Base-by-base conservation (phyloP, 805 yeast genomes). In the Nakazawaea wyomingensis region DNA sequence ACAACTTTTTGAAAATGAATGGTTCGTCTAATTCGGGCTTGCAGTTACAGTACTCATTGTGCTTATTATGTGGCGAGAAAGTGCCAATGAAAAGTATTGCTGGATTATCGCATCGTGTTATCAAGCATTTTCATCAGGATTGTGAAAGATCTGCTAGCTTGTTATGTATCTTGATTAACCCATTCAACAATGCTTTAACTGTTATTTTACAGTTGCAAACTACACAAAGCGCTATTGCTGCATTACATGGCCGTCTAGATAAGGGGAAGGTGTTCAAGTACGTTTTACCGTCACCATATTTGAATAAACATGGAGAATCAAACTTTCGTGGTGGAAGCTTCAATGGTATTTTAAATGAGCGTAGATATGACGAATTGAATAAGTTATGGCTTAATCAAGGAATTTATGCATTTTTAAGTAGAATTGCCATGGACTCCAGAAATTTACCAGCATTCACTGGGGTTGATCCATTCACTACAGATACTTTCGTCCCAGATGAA, bases 241-340 rank as follows among this genome's bases (percentile, higher is more conserved):
- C 35, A 11, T 38, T 38, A 16, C 48, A 46, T 4, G 51, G 53
- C 11, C 34, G 41, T 18, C 43, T 51, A 2, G 48, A 46, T 31
- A 47, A 27, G 14, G 49, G 44, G 44, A 49, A 45, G 61, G 59
- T 47, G 49, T 51, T 55, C 59, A 63, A 55, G 30, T 45, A 38
- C 46, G 60, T 44, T 43, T 60, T 57, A 18, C 63, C 65, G 7
- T 67, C 86, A 0, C 93, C 91, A 11, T 85, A 83, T 54, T 62
- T 85, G 55, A 83, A 86, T 43, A 66, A 69, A 4, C 89, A 84
- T 59, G 95, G 95, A 18, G 93, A 85, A 57, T 73, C 82, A 3
- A 84, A 84, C 26, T 64, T 69, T 47, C 71, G 72, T 11, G 74
- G 77, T 14, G 84, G 80, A 36, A 76, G 71, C 43, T 44, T 39